Base-by-base conservation (phyloP, 371 early-diverging fungal species). In the Apophysomyces variabilis region DNA sequence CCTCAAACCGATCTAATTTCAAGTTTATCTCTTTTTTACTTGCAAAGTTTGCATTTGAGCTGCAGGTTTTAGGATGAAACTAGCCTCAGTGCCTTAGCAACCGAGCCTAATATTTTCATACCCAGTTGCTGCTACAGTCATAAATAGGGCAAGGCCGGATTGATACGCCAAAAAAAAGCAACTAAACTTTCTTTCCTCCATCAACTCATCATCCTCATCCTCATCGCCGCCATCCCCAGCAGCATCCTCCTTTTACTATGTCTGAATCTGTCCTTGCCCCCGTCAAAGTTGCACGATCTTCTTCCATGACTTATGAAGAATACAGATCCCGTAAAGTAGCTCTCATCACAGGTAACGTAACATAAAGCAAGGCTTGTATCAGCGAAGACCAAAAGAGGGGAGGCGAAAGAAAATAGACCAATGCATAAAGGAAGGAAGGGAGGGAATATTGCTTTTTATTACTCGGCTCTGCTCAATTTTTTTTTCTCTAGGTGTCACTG, bases 261-360 rank as follows among this genome's bases (percentile, higher is more conserved):
- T 69, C 75, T 73, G 78, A 77, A 66, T 57, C 65, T 61, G 63
- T 72, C 38, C 60, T 70, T 57, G 72, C 74, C 63, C 68, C 74
- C 43, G 68, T 78, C 65, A 74, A 73, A 63, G 63, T 78, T 57
- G 71, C 62, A 43, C 64, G 64, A 58, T 16, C 67, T 32, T 65
- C 61, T 32, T 62, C 73, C 14, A 64, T 86, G 65, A 71, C 83
- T 66, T 60, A 76, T 58, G 83, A 80, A 73, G 84, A 87, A 43
- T 87, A 87, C 71, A 81, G 83, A 73, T 77, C 82, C 11, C 84
- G 90, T 65, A 89, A 87, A 70, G 86, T 87, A 47, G 90, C 89
- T 59, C 82, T 89, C 62, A 75, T 89, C 63, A 87, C 89, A 45
- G 88, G 86, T 87, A 83, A 61, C 32, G 32, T 26, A 26, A 3